These are phyloP conservation scores for Seiridium cupressi DNA, from an alignment of 2,329 filamentous ascomycete genomes.

Conservation along the genomic window DNA sequence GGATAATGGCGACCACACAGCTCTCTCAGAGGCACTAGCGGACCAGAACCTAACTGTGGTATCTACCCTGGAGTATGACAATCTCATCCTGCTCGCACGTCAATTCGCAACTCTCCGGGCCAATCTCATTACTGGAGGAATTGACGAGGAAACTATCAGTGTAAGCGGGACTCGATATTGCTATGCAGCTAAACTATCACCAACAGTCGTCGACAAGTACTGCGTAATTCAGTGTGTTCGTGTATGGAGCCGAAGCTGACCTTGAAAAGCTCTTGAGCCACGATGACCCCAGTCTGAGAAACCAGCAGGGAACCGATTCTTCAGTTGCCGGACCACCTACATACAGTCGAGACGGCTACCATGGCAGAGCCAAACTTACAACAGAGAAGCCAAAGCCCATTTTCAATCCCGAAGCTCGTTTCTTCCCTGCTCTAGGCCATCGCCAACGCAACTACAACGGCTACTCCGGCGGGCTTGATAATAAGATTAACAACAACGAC, in stretches of 20 bases:
- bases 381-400: not conserved
- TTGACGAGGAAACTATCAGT: slow-evolving; percentile 43
- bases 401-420: not conserved
- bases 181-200: not conserved
- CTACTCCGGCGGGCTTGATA: not conserved
- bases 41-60: slow-evolving; percentile 49
- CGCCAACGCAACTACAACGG: slow-evolving; percentile 5
- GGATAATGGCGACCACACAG: slow-evolving; percentile 15
- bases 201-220: no score
- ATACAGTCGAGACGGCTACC: slow-evolving; percentile 10
- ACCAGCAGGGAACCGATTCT: slow-evolving; percentile 9
- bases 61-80: slow-evolving; percentile 59
- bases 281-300: slow-evolving; percentile 9
- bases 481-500: slow-evolving; percentile 5
- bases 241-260: not conserved
- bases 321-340: slow-evolving; percentile 1
- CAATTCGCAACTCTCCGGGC: slow-evolving; percentile 51
- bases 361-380: not conserved
- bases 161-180: slow-evolving; percentile 29
- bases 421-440: not conserved
- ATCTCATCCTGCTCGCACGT: slow-evolving; percentile 47
- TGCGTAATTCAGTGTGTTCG: no score
- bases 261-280: slow-evolving; percentile 7
- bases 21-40: slow-evolving; percentile 22
- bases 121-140: slow-evolving; percentile 49